Base-by-base conservation (phyloP, 2,329 filamentous ascomycete species). In the Xylaria sp. region DNA sequence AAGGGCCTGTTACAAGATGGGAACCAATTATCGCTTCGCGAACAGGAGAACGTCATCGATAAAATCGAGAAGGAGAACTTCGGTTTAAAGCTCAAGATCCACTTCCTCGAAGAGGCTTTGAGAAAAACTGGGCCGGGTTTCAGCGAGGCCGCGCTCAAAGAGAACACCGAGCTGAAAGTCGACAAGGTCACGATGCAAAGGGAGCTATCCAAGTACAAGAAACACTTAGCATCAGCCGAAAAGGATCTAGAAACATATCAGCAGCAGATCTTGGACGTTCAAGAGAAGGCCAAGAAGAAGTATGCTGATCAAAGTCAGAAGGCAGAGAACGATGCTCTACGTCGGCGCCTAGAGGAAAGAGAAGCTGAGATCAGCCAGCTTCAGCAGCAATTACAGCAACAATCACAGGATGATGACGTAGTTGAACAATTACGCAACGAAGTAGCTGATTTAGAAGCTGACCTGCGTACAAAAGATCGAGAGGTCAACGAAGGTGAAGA, bases 61-160 rank as follows among this genome's bases (percentile, higher is more conserved):
- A 93, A 93, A 77, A 95, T 99, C 75, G 94, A 97, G 78, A 99
- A 99, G 83, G 96, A 98, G 78, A 99, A 99, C 78, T 99, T 98
- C 78, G 93, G 93, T 28, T 85, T 99, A 63, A 98, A 98, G 81
- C 87, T 98, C 74, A 97, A 97, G 80, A 97, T 98, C 62, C 94
- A 98, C 80, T 99, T 97, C 79, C 86, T 99, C 65, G 94, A 99
- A 79, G 93, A 98, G 74, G 93, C 93, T 15, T 82, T 99, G 59
- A 89, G 91, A 62, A 97, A 97, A 79, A 89, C 92, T 63, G 95
- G 95, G 0, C 94, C 93, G 7, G 93, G 94, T 64, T 96, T 94
- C 83, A 97, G 94, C 76, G 92, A 97, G 79, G 89, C 90, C 36
- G 93, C 95, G 3, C 83, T 99, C 33, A 93, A 93, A 78, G 96